Percentiles rank a stretch among this genome's conserved stretches.
These are phyloP conservation scores for Gardenia jasminoides DNA, from an alignment of 257 asterid genomes.

Conservation along the genomic window DNA sequence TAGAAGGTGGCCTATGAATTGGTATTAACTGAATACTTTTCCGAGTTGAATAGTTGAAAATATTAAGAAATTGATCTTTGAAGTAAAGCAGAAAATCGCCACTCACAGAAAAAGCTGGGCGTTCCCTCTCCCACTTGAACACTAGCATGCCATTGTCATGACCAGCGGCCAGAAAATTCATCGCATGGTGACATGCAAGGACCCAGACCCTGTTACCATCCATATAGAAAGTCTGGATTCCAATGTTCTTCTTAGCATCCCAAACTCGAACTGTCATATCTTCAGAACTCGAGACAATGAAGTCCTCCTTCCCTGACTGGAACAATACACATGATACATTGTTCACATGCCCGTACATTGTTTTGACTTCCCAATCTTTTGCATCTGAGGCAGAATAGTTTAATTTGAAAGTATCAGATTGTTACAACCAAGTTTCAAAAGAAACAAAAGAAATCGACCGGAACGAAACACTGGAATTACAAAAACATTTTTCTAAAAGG, in stretches of 20 bases:
- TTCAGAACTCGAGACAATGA: constrained; percentile 92
- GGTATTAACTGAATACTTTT: constrained; percentile 84
- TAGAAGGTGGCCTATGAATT: constrained; percentile 88
- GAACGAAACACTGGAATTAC: not conserved
- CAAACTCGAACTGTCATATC: constrained; percentile 96
- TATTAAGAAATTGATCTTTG: constrained; percentile 80
- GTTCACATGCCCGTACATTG: constrained; percentile 95
- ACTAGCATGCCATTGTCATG: constrained; percentile 99
- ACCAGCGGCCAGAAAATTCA: constrained; percentile 98
- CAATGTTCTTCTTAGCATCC: constrained; percentile 98
- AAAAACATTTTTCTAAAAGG: no score
- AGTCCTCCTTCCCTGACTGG: constrained; percentile 76
- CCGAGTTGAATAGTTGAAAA: constrained; percentile 80
- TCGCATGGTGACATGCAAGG: constrained; percentile 92
- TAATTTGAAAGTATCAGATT: not conserved
- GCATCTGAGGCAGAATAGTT: constrained; percentile 54
- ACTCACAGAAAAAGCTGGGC: constrained; percentile 88
- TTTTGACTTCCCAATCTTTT: constrained; percentile 99
- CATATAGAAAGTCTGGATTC: constrained; percentile 90
- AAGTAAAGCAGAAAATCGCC: constrained; percentile 80
- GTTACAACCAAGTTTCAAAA: not conserved
- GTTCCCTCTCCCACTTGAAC: constrained; percentile 93
- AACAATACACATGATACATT: constrained; percentile 92
- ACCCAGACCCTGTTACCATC: constrained; percentile 98
- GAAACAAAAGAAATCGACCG: not conserved